Base-by-base conservation (phyloP, 1,139 yeast genomes). In the Zygoascus sp. region DNA sequence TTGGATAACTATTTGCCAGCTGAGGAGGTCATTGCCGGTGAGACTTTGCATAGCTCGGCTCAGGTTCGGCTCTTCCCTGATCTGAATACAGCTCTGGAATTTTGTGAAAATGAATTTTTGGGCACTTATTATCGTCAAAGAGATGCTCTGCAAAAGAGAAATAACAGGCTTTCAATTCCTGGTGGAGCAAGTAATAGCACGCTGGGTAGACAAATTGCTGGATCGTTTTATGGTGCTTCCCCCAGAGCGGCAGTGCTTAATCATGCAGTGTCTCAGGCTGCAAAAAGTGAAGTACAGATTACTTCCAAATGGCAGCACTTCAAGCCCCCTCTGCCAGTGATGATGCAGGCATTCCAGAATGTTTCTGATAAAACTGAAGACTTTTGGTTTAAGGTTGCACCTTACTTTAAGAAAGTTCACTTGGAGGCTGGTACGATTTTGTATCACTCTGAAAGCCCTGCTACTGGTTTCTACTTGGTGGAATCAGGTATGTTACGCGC, bases 51-150 rank as follows among this genome's bases (percentile, higher is more conserved):
- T 7, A 40, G 47, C n/a, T 44, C 50, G 9, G 32, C 44, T 19
- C 53, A 73, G 21, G 77, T 83, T 35, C 80, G 81, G 56, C 70
- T 86, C 36, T 86, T 85, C 61, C 76, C 77, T 50, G 83, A 87
- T 49, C 73, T 92, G 53, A 92, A 94, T 61, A 77, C 86, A 52
- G 96, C 96, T 0, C 73, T 92, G 45, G 97, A 92, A 65, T 90
- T 96, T 96, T 88, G 97, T 71, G 99, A 92, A 62, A 90, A 92
- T 66, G 81, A 84, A 55, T 88, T 89, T 59, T 73, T 92, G 58
- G 73, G 78, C 42, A 81, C 87, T 42, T 89, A 86, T 66, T 76
- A 72, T 54, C 60, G 69, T 19, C 65, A 62, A 27, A 56, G 67
- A n/a, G 65, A 63, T 28, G 37, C 25, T 5, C 23, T 42, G 11